These are phyloP conservation scores for Pseudozyma hubeiensis DNA, from an alignment of 1,284 basidiomycete genomes.

Conservation along the genomic window DNA sequence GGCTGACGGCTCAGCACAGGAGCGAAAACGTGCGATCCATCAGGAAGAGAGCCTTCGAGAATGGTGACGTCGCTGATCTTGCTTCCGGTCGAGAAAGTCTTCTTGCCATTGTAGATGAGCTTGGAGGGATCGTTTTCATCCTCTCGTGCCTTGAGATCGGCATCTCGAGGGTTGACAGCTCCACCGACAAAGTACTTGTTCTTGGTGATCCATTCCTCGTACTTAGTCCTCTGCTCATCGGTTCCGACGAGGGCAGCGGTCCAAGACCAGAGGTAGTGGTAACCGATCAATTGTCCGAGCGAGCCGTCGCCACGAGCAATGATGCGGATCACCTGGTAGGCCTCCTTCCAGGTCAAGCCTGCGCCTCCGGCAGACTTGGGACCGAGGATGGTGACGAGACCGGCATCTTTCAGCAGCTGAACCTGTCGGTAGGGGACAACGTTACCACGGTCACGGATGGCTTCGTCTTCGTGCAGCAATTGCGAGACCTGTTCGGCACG, in stretches of 20 bases:
- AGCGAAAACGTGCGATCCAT: slow-evolving; percentile 65
- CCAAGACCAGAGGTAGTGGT: slow-evolving; percentile 63
- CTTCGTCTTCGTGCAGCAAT: slow-evolving; percentile 62
- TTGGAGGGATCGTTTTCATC: slow-evolving; percentile 52
- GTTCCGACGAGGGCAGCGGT: slow-evolving; percentile 62
- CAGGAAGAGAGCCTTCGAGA: slow-evolving; percentile 63
- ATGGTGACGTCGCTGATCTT: slow-evolving; percentile 68
- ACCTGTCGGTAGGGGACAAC: slow-evolving; percentile 66
- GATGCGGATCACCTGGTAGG: slow-evolving; percentile 61
- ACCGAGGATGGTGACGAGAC: slow-evolving; percentile 64
- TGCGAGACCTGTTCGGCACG: slow-evolving; percentile 64
- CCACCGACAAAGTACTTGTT: slow-evolving; percentile 65
- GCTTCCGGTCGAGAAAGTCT: slow-evolving; percentile 67
- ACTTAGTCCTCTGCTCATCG: slow-evolving; percentile 53
- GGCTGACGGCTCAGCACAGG: slow-evolving; percentile 60
- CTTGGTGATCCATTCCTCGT: slow-evolving; percentile 53
- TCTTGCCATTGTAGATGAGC: slow-evolving; percentile 65
- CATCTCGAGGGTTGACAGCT: slow-evolving; percentile 68
- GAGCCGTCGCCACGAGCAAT: slow-evolving; percentile 65
- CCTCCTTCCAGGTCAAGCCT: slow-evolving; percentile 58
- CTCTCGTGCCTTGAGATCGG: slow-evolving; percentile 59
- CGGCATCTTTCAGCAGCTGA: slow-evolving; percentile 66
- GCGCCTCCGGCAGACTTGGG: slow-evolving; percentile 60
- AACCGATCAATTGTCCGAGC: slow-evolving; percentile 61
- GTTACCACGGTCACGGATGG: slow-evolving; percentile 64